phyloP scores from a whole-genome alignment of 371 early-diverging fungal genomes.

The Actinomucor elegans region DNA sequence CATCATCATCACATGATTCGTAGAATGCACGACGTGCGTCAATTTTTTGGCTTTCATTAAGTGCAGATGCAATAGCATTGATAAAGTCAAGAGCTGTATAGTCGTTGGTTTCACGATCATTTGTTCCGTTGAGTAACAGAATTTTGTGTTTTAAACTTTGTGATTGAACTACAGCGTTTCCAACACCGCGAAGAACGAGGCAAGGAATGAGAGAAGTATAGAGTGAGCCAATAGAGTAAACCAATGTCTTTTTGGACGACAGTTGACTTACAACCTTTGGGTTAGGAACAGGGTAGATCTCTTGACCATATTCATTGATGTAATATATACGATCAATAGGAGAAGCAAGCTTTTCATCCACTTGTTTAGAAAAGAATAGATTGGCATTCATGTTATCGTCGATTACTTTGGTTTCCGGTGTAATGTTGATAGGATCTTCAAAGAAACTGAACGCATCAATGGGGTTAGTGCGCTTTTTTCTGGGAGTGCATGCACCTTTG shows the following conservation, averaged over 20 bases:
- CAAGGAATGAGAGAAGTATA: conserved; percentile 76
- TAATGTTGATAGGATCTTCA: conserved; percentile 11
- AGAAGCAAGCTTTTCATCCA: conserved; percentile 41
- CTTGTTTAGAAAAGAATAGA: conserved; percentile 56
- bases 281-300: conserved; percentile 69
- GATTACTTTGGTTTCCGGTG: neutral
- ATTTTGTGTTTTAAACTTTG: conserved; percentile 59
- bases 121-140: conserved; percentile 69
- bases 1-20: conserved; percentile 25
- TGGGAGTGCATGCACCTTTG: conserved; percentile 7
- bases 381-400: conserved; percentile 32
- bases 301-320: conserved; percentile 67
- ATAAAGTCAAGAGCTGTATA: conserved; percentile 75
- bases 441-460: conserved; percentile 47
- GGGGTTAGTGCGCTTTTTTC: conserved; percentile 25
- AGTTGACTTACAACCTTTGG: conserved; percentile 60
- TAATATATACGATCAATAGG: conserved; percentile 68
- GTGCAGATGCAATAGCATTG: conserved; percentile 61
- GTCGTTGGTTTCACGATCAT: conserved; percentile 69
- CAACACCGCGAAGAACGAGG: conserved; percentile 65
- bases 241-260: conserved; percentile 50
- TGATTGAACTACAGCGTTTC: conserved; percentile 61
- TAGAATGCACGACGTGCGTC: conserved; percentile 48
- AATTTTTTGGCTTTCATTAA: conserved; percentile 56
- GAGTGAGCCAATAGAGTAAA: conserved; percentile 73